Base-by-base conservation (phyloP, 768 basidiomycete species). In the Amanita inopinata region DNA sequence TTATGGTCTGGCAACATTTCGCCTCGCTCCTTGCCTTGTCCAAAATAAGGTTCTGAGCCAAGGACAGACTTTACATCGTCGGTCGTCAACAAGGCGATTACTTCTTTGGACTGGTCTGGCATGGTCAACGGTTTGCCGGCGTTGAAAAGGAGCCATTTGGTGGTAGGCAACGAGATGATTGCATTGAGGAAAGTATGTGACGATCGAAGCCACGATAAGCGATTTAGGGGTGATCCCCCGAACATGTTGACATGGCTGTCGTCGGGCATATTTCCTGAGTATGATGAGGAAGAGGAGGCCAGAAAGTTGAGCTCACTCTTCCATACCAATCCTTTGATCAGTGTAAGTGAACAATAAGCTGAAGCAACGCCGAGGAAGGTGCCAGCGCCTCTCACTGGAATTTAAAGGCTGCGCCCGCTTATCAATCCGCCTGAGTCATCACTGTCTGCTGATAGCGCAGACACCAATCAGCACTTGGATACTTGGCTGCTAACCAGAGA, bases 121-220 rank as follows among this genome's bases (percentile, higher is more conserved):
- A 67, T 54, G 17, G 76, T 59, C 43, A 92, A 74, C 8, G 84
- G 86, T 55, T 83, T 70, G 2, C 84, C 82, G 19, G 64, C 62
- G 38, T 81, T 79, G 66, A 90, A 87, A 12, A 92, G 49, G 31
- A 94, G 56, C 83, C 93, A 97, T 34, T 72, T 69, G 0, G 90
- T 74, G 2, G 74, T 56, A 0, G 77, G 71, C 9, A 75, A 67
- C 11, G 54, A 58, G 27, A 83, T 63, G 50, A 91, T 69, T 14
- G 78, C 68, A 45, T 89, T 86, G 36, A 97, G 70, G 61, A 92
- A 89, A 5, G 71, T 57, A 20, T 77, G 73, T 10, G 85, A 88
- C 2, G 78, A 60, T 19, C 88, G 72, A 25, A 92, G 69, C 80
- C 91, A 91, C 1, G 84, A 79, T 14, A 90, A 69, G 11, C 88